phyloP scores from a whole-genome alignment of 345 rosid genomes.

The Eucalyptus viminalis region DNA sequence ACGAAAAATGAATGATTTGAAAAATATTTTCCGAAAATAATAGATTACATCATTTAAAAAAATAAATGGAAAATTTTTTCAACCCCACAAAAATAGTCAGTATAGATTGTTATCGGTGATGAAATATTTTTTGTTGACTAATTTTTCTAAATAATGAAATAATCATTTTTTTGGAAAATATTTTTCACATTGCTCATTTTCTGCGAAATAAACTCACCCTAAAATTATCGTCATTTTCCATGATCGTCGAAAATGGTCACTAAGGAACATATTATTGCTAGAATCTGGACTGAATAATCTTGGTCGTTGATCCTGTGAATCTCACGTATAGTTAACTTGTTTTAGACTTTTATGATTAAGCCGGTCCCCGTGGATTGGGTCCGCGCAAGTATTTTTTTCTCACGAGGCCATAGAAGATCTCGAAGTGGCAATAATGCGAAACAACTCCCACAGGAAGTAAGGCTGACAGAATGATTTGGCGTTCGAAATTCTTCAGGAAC shows the following conservation, averaged over 20 bases:
- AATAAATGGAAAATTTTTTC: too few relatives aligned
- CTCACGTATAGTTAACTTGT: accelerated
- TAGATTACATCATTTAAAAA: too few relatives aligned
- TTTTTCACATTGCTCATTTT: too few relatives aligned
- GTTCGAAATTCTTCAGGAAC: not conserved
- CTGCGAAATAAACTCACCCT: too few relatives aligned
- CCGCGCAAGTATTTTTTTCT: not conserved
- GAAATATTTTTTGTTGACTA: not conserved
- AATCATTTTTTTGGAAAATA: too few relatives aligned
- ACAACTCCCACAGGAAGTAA: not conserved
- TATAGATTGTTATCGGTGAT: too few relatives aligned
- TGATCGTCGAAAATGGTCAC: not conserved
- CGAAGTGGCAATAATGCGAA: not conserved
- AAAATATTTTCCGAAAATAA: too few relatives aligned
- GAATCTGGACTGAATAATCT: not conserved
- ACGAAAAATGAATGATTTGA: too few relatives aligned
- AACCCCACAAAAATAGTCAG: too few relatives aligned
- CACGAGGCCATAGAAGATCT: not conserved
- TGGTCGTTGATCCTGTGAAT: not conserved
- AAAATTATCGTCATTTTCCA: not conserved
- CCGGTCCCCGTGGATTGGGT: not conserved
- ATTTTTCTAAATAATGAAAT: too few relatives aligned
- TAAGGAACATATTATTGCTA: not conserved
- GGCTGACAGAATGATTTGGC: not conserved
- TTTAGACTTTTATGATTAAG: not conserved